phyloP scores from a whole-genome alignment of 106 monocot genomes.

The Iris macrosiphon region DNA sequence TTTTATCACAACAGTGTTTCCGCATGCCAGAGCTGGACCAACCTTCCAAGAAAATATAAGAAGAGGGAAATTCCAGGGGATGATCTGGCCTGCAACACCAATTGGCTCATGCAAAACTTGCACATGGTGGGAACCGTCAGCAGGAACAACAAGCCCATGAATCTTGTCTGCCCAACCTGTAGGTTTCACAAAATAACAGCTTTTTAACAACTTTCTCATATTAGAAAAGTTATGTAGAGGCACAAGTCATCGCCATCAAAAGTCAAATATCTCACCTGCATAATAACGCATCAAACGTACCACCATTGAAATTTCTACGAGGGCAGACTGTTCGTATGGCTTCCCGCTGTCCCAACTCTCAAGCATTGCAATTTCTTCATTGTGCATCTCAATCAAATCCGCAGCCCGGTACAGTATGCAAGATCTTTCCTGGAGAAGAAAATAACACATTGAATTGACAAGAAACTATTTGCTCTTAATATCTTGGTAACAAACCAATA shows the following conservation, averaged over 20 bases:
- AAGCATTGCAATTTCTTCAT: constrained; percentile 73
- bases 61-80: constrained; percentile 93
- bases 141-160: constrained; percentile 74
- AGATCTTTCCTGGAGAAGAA: constrained; percentile 62
- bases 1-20: constrained; percentile 72
- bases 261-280: constrained; percentile 41
- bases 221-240: too few species aligned
- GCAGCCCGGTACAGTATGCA: constrained; percentile 48
- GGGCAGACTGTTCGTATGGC: constrained; percentile 66
- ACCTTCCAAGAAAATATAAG: constrained; percentile 88
- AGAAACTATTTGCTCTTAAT: too few species aligned
- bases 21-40: constrained; percentile 85
- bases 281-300: constrained; percentile 75
- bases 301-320: constrained; percentile 60
- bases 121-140: constrained; percentile 77
- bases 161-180: constrained; percentile 93
- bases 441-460: too few species aligned
- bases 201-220: neutral
- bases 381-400: constrained; percentile 83
- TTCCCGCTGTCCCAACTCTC: constrained; percentile 95
- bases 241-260: too few species aligned
- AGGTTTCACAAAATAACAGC: neutral
- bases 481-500: too few species aligned
- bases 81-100: constrained; percentile 82
- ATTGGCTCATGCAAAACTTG: constrained; percentile 79